phyloP scores from a whole-genome alignment of 2,329 filamentous ascomycete genomes.

The Colletotrichum orbiculare region DNA sequence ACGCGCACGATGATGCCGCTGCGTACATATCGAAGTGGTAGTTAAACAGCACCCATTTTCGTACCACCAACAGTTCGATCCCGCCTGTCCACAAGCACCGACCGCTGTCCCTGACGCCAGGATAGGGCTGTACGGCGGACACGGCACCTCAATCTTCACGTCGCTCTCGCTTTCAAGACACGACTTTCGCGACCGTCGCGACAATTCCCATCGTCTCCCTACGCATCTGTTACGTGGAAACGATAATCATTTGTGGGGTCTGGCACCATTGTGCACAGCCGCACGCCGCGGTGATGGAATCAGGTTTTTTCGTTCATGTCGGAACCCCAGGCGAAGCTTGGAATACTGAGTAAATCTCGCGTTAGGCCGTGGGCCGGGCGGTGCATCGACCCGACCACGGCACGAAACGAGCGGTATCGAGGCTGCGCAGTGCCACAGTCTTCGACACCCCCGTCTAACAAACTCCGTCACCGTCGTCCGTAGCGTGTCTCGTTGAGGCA shows the following conservation, averaged over 20 bases:
- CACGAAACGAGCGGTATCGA: constrained; percentile 22
- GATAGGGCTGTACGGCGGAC: not conserved
- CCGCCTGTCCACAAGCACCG: no score
- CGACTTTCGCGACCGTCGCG: no score
- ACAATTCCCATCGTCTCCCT: not conserved
- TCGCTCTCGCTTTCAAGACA: constrained; percentile 25
- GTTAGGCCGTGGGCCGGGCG: constrained; percentile 13
- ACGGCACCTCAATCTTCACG: not conserved
- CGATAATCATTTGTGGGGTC: constrained; percentile 6
- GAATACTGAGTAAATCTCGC: not conserved
- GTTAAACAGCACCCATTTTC: no score
- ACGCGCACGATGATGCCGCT: not conserved
- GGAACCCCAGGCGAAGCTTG: constrained; percentile 6
- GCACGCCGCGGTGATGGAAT: constrained; percentile 25
- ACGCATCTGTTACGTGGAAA: constrained; percentile 9
- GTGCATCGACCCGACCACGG: constrained; percentile 24
- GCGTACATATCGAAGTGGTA: no score
- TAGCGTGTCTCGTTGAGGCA: not conserved
- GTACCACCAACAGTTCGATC: no score
- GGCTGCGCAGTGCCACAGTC: constrained; percentile 29
- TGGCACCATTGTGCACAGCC: constrained; percentile 31
- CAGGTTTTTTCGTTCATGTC: constrained; percentile 10
- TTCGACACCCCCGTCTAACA: not conserved
- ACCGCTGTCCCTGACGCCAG: not conserved
- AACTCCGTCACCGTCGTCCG: not conserved